Conservation (phyloP, 805 yeast species). For the Cyberlindnera euphorbiae region DNA sequence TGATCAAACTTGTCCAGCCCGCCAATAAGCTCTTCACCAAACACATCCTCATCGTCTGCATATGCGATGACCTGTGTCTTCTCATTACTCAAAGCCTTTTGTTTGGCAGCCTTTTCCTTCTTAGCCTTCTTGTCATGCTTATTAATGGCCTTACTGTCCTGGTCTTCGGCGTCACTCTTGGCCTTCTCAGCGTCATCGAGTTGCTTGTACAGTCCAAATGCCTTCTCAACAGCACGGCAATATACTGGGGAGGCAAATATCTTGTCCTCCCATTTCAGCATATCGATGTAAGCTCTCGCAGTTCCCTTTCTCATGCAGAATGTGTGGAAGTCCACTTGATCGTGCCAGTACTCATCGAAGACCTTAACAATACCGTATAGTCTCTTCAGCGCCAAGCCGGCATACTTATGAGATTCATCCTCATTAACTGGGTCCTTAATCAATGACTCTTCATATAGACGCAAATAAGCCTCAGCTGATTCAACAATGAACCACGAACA, state of each 20-base stretch:
- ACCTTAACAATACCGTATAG: conserved; percentile 60
- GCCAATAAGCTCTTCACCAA: conserved; percentile 45
- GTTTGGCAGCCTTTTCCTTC: conserved; percentile 36
- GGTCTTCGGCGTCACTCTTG: conserved; percentile 11
- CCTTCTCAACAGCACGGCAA: conserved; percentile 64
- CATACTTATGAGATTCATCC: conserved; percentile 40
- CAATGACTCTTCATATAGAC: conserved; percentile 47
- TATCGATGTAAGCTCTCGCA: conserved; percentile 71
- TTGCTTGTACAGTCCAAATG: conserved; percentile 43
- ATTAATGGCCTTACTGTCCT: conserved; percentile 25
- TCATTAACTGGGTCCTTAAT: conserved; percentile 34
- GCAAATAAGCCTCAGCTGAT: conserved; percentile 74
- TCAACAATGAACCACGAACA: conserved; percentile 86
- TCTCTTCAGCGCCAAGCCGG: conserved; percentile 79
- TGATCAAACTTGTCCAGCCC: conserved; percentile 42
- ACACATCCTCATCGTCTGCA: conserved; percentile 50
- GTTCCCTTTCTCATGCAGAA: conserved; percentile 91
- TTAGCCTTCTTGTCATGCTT: conserved; percentile 58
- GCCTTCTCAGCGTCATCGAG: conserved; percentile 27
- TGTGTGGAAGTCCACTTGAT: conserved; percentile 92
- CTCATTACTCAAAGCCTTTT: conserved; percentile 50
- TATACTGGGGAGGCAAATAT: conserved; percentile 67
- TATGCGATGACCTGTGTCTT: conserved; percentile 37
- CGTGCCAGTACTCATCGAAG: conserved; percentile 67
- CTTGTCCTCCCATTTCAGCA: conserved; percentile 78